Base-by-base conservation (phyloP, 1,139 yeast species). In the Yamadazyma jaroonii region DNA sequence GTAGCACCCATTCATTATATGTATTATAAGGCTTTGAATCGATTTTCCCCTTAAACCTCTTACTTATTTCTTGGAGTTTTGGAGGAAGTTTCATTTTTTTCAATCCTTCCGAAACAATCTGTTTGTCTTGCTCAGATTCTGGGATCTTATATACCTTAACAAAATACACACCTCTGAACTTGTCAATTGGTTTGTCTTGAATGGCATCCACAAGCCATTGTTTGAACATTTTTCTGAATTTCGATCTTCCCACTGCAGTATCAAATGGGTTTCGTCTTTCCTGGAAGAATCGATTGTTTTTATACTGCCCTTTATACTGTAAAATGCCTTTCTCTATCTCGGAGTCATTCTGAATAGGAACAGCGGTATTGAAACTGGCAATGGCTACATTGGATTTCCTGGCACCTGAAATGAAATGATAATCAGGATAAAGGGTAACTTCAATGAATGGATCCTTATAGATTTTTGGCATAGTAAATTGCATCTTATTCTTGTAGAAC, bases 11-110 rank as follows among this genome's bases (percentile, higher is more conserved):
- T 45, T 83, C 84, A 34, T 80, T 83, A 56, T 74, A 68, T 42
- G 49, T 48, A 77, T 67, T 36, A 73, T 72, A 50, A 64, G 58
- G 45, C 75, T 62, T 41, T 74, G 63, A 52, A 73, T 83, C 55
- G 3, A 31, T 24, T 12, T 22, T n/a, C 3, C 34, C 34, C 13
- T 11, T 24, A 9, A 12, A 31, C 10, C 11, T 74, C 77, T 31
- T 32, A 40, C 15, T 12, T 29, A 29, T 8, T 11, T 23, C 30
- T 24, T 20, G 13, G 7, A 31, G 20, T 13, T 24, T n/a, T 31
- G 24, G 11, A 6, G 24, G 24, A 13, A 21, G 11, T 13, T 22
- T 31, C 33, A 31, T 31, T 20, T 12, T 21, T 17, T 22, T 31
- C 34, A 31, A 21, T 5, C 34, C 29, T 24, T n/a, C 28, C 4